These are phyloP conservation scores for Syzygium jambos DNA, from an alignment of 345 rosid species.

Conservation along the genomic window DNA sequence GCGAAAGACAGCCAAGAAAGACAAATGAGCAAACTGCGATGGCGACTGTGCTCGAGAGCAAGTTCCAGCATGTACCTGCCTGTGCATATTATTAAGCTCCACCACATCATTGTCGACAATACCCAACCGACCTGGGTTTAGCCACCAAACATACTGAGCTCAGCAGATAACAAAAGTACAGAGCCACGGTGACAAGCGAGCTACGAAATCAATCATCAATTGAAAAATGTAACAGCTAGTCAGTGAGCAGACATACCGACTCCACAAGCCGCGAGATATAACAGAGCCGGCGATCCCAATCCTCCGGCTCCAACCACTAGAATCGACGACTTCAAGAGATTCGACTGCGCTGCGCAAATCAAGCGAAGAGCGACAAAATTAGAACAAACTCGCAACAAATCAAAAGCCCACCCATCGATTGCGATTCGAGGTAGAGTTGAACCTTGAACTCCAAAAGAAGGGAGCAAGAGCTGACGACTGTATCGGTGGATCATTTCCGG, in stretches of 20 bases:
- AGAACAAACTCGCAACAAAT: neutral
- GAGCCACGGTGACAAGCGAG: neutral
- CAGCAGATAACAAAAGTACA: neutral
- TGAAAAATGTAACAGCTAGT: neutral
- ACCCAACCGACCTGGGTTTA: slow-evolving; percentile 63
- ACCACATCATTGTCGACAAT: slow-evolving; percentile 92
- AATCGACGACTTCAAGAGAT: slow-evolving; percentile 67
- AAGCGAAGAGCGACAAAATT: neutral
- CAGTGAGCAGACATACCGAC: slow-evolving; percentile 39
- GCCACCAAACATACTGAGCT: neutral
- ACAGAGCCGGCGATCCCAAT: slow-evolving; percentile 78
- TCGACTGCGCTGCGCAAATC: slow-evolving; percentile 52
- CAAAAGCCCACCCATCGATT: neutral
- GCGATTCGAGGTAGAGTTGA: neutral
- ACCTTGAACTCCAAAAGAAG: slow-evolving; percentile 89
- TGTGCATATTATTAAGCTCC: slow-evolving; percentile 95
- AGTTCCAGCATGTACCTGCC: slow-evolving; percentile 56
- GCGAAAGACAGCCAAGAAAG: neutral
- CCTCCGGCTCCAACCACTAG: slow-evolving; percentile 97
- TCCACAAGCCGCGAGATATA: slow-evolving; percentile 91
- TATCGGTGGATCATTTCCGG: slow-evolving; percentile 75
- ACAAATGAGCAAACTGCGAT: neutral
- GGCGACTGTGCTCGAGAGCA: neutral
- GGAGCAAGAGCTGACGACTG: slow-evolving; percentile 90
- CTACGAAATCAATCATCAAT: neutral